These are phyloP conservation scores for Colletotrichum musae DNA, from an alignment of 2,329 filamentous ascomycete species.

Conservation along the genomic window DNA sequence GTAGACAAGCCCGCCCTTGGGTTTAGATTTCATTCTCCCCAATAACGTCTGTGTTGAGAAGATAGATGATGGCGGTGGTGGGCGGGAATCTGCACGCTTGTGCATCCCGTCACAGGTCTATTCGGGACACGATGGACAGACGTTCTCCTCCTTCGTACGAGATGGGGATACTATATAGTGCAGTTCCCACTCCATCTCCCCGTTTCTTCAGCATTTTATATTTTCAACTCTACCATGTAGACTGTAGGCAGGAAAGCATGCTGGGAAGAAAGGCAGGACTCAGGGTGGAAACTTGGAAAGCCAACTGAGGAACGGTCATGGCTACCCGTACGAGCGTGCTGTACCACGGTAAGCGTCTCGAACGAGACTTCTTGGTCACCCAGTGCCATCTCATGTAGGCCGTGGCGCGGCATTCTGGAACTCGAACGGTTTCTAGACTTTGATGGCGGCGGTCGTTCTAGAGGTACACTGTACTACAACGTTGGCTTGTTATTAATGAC, in stretches of 20 bases:
- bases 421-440: background rate
- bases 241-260: too few species aligned
- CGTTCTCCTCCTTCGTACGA: too few species aligned
- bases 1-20: conserved; percentile 12
- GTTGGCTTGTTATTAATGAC: background rate
- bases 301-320: background rate
- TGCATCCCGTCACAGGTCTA: conserved; percentile 39
- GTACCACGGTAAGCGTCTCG: background rate
- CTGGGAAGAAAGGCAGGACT: too few species aligned
- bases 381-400: conserved; percentile 11
- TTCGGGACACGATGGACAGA: conserved; percentile 24
- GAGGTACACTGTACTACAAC: background rate
- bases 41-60: conserved; percentile 2
- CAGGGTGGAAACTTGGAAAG: too few species aligned
- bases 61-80: conserved; percentile 17
- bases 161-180: background rate
- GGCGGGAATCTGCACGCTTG: conserved; percentile 39
- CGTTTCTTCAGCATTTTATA: too few species aligned
- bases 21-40: conserved; percentile 1
- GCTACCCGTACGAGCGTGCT: background rate
- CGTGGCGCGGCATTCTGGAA: conserved; percentile 25
- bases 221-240: too few species aligned
- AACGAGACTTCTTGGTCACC: background rate
- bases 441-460: background rate
- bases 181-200: too few species aligned